These are phyloP conservation scores for Chaetomium olivaceum DNA, from an alignment of 2,329 filamentous ascomycete genomes.

Conservation along the genomic window DNA sequence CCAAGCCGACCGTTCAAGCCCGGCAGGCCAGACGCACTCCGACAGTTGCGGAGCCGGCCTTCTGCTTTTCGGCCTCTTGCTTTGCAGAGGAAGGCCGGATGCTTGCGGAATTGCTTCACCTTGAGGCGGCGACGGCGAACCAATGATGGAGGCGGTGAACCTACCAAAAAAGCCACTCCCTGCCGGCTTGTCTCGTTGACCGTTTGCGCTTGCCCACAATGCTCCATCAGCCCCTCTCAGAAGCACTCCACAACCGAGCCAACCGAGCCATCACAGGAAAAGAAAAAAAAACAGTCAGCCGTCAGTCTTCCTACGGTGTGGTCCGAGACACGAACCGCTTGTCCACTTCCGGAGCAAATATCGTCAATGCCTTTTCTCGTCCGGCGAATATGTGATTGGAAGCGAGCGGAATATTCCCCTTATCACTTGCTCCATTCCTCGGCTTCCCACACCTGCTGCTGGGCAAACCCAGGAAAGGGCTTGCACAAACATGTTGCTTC, in stretches of 20 bases:
- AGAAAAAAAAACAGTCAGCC: slow-evolving; percentile 1
- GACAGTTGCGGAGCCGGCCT: slow-evolving; percentile 17
- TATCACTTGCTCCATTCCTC: slow-evolving; percentile 3
- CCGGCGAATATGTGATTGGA: slow-evolving; percentile 6
- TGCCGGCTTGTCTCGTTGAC: background rate
- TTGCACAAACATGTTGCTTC: slow-evolving; percentile 9
- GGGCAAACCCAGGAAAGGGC: slow-evolving; percentile 7
- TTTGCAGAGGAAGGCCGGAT: slow-evolving; percentile 7
- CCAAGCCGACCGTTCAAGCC: slow-evolving; percentile 21
- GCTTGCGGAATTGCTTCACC: background rate
- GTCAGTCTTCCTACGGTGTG: slow-evolving; percentile 1
- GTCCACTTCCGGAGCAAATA: slow-evolving; percentile 6
- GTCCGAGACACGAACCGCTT: slow-evolving; percentile 1
- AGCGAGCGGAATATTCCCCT: background rate
- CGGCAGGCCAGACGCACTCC: slow-evolving; percentile 9
- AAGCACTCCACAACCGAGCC: slow-evolving; percentile 8
- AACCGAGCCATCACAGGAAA: background rate
- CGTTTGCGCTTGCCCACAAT: slow-evolving; percentile 14
- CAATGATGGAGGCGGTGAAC: slow-evolving; percentile 8
- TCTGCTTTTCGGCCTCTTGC: slow-evolving; percentile 12
- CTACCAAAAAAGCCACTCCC: slow-evolving; percentile 5
- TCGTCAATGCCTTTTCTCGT: background rate
- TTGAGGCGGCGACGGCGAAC: background rate
- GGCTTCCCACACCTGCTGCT: background rate
- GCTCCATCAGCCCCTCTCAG: slow-evolving; percentile 16